A percentile compares a stretch with the other conserved stretches of the same genome.
These are phyloP conservation scores for Fonsecaea nubica DNA, from an alignment of 2,329 filamentous ascomycete species.

Conservation along the genomic window DNA sequence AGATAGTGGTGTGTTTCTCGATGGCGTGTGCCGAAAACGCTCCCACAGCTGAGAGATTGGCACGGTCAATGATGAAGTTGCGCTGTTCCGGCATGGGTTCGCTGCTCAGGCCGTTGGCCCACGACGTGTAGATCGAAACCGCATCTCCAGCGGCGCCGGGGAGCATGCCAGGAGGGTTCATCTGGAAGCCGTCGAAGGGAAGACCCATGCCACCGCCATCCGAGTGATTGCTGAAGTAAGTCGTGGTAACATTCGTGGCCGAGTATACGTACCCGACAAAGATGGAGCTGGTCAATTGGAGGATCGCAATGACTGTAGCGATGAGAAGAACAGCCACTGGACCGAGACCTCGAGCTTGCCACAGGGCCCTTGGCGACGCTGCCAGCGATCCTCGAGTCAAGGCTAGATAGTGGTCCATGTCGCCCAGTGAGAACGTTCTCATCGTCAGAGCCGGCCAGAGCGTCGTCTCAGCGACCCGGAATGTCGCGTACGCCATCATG, in stretches of 20 bases:
- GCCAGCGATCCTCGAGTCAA: slow-evolving; percentile 1
- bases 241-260: slow-evolving; percentile 4
- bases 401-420: slow-evolving; percentile 5
- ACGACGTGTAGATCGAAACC: slow-evolving; percentile 1
- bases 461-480: slow-evolving; percentile 2
- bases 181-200: slow-evolving; percentile 3
- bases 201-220: slow-evolving; percentile 7
- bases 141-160: slow-evolving; percentile 8
- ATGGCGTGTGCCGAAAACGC: slow-evolving; percentile 2
- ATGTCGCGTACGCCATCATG: slow-evolving; percentile 8
- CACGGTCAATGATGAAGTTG: slow-evolving; percentile 8
- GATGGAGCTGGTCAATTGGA: slow-evolving; percentile 9
- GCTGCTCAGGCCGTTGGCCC: slow-evolving; percentile 3
- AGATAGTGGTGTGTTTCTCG: not conserved
- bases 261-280: slow-evolving; percentile 5
- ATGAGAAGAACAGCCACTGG: not conserved
- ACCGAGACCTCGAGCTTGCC: slow-evolving; percentile 6
- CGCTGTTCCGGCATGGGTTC: slow-evolving; percentile 9
- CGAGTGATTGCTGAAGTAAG: slow-evolving; percentile 7
- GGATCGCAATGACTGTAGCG: not conserved
- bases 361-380: not conserved
- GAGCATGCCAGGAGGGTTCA: slow-evolving; percentile 3
- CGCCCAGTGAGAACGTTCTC: not conserved
- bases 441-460: slow-evolving; percentile 3
- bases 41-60: slow-evolving; percentile 3